Evolutionary conservation across 306 rosid genomes (phyloP).

Genomic region (Potentilla sterilis): DNA sequence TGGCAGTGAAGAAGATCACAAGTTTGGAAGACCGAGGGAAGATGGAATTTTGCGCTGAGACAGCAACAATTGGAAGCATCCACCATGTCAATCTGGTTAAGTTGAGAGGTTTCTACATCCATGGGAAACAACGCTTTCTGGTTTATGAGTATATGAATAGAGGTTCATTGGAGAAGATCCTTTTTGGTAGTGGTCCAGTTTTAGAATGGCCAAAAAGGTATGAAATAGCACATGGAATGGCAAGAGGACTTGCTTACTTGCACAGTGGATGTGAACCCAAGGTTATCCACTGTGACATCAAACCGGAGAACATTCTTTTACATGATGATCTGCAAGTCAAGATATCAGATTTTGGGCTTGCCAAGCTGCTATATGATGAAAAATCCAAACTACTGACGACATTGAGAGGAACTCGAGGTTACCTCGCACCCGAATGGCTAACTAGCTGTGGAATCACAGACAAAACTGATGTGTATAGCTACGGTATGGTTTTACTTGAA

Average conservation of each 20-base stretch:
- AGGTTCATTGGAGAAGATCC: conserved; percentile 24
- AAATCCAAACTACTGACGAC: conserved; percentile 52
- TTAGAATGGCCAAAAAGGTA: conserved; percentile 25
- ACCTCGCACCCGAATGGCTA: conserved; percentile 69
- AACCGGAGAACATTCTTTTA: conserved; percentile 63
- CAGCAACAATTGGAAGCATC: conserved; percentile 17
- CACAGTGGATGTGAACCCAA: conserved; percentile 56
- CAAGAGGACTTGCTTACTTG: conserved; percentile 50
- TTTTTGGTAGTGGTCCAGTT: conserved; percentile 11
- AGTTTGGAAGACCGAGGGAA: conserved; percentile 21
- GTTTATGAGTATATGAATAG: conserved; percentile 16
- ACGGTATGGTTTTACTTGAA: conserved; percentile 37
- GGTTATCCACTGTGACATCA: conserved; percentile 59
- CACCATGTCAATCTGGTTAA: conserved; percentile 26
- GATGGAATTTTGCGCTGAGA: conserved; percentile 24
- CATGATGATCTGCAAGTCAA: conserved; percentile 37
- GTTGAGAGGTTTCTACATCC: conserved; percentile 18
- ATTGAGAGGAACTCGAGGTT: conserved; percentile 69
- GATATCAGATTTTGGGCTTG: conserved; percentile 60
- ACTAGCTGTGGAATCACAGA: conserved; percentile 45
- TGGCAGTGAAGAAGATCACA: conserved; percentile 33
- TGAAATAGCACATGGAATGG: conserved; percentile 45
- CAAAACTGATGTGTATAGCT: conserved; percentile 30
- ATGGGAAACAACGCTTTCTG: conserved; percentile 1
- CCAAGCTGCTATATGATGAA: conserved; percentile 50